Conservation (phyloP, 2,329 filamentous ascomycete species). For the Neofusicoccum ribis region DNA sequence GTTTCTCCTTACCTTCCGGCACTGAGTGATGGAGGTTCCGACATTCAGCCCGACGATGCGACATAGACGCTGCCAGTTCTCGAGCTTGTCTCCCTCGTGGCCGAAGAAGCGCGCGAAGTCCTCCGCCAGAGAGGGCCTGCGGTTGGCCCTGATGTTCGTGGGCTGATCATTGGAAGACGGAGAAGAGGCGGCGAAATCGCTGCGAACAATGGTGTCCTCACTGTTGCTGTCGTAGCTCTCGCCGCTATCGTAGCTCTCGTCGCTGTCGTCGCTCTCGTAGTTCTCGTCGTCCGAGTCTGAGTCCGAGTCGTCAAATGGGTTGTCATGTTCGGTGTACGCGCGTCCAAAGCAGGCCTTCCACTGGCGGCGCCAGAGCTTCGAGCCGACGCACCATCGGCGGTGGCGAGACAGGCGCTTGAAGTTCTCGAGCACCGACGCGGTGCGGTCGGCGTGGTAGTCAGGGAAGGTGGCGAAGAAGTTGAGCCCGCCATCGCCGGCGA, state of each 20-base stretch:
- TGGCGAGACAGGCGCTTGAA: background rate
- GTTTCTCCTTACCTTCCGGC: conserved; percentile 27
- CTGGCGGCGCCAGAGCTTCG: conserved; percentile 21
- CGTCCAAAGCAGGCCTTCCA: conserved; percentile 26
- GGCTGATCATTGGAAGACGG: rapidly evolving
- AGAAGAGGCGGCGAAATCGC: background rate
- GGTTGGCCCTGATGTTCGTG: no score
- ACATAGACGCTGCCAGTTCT: conserved; percentile 31
- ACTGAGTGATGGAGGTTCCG: conserved; percentile 27
- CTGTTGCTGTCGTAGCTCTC: no score
- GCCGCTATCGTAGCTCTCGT: background rate
- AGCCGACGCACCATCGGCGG: background rate
- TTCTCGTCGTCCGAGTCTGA: background rate
- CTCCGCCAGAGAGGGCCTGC: background rate
- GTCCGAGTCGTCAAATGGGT: background rate
- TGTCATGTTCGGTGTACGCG: background rate
- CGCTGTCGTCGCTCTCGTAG: background rate
- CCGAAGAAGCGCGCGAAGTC: conserved; percentile 27
- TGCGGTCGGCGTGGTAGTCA: background rate
- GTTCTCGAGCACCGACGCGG: background rate
- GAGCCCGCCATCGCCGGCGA: background rate
- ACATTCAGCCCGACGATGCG: conserved; percentile 26
- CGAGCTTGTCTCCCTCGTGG: conserved; percentile 22
- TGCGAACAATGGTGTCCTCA: background rate
- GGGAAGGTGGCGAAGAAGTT: background rate